phyloP scores from a whole-genome alignment of 306 rosid species.

The Corylus heterophylla region DNA sequence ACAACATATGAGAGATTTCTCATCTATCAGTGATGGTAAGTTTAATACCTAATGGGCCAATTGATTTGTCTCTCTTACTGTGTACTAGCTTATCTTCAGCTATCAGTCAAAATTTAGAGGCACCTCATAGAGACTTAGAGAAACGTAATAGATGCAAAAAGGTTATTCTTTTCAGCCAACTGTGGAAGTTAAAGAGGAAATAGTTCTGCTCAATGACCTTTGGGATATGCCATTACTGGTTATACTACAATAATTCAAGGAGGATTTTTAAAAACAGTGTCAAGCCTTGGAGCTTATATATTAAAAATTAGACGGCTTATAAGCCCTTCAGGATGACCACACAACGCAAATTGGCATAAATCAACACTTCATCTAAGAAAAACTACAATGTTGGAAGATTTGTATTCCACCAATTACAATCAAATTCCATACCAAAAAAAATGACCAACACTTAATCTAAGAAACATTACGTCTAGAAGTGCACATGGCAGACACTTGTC shows the following conservation, averaged over 20 bases:
- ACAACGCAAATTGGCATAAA: neutral
- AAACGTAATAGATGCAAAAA: neutral
- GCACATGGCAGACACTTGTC: neutral
- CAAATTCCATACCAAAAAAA: neutral
- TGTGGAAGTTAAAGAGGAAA: neutral
- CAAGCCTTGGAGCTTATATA: neutral
- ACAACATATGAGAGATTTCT: neutral
- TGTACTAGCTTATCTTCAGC: neutral
- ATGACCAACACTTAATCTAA: neutral
- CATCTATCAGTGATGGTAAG: neutral
- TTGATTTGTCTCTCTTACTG: neutral
- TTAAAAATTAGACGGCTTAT: neutral
- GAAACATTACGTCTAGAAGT: neutral
- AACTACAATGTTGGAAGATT: neutral
- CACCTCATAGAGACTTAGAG: neutral
- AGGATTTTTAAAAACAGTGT: neutral
- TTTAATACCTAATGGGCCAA: neutral
- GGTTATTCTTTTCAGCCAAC: neutral
- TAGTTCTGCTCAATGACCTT: neutral
- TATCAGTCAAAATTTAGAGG: neutral
- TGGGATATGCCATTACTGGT: neutral
- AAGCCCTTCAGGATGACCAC: neutral
- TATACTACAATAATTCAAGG: neutral
- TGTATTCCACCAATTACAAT: neutral
- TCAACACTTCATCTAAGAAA: neutral